These are phyloP conservation scores for Macrolepiota fuliginosa DNA, from an alignment of 768 basidiomycete species.

Conservation along the genomic window DNA sequence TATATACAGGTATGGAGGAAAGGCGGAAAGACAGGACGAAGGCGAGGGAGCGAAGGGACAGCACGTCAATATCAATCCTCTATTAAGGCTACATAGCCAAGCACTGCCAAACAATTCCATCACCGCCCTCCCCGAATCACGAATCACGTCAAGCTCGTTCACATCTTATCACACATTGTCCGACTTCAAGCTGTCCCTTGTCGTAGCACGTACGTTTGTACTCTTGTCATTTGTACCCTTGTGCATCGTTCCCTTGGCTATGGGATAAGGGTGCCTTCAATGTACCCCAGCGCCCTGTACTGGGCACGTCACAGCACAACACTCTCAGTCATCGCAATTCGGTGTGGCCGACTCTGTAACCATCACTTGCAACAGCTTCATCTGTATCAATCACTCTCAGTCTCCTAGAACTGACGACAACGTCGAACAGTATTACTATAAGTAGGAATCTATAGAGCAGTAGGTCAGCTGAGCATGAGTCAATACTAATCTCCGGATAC, in stretches of 20 bases:
- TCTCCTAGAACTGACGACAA: too few species aligned
- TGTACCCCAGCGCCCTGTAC: background rate
- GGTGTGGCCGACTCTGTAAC: background rate
- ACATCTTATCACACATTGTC: background rate
- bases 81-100: constrained; percentile 3
- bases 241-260: too few species aligned
- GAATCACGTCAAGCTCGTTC: background rate
- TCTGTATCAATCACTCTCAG: too few species aligned
- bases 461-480: too few species aligned
- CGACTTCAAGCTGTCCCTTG: background rate
- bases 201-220: background rate
- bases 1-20: constrained; percentile 12
- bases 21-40: constrained; percentile 14
- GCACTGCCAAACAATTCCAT: constrained; percentile 19
- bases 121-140: constrained; percentile 4
- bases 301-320: background rate
- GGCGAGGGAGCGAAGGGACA: constrained; percentile 6
- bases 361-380: background rate
- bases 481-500: too few species aligned
- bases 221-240: too few species aligned
- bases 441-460: too few species aligned
- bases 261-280: too few species aligned
- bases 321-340: background rate
- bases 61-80: constrained; percentile 13
- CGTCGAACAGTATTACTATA: too few species aligned